Base-by-base conservation (phyloP, 768 basidiomycete genomes). In the Mycena epipterygia region DNA sequence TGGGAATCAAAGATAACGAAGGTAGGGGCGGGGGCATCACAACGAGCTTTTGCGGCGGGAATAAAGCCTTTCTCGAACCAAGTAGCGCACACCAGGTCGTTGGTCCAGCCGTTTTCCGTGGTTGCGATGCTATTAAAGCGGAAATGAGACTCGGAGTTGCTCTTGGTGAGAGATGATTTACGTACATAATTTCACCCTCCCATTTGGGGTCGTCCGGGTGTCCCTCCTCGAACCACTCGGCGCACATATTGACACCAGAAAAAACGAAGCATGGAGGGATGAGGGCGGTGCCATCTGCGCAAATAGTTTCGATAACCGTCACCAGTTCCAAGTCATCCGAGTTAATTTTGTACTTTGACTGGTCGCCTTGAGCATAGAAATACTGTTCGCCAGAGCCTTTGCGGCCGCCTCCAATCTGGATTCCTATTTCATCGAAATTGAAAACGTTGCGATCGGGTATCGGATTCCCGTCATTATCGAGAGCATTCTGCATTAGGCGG, bases 1-100 rank as follows among this genome's bases (percentile, higher is more conserved):
- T 87, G 86, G 0, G 85, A 83, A 79, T 86, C 81, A 32, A 78
- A 79, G 29, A 85, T 80, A 17, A 87, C 81, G 0, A 87, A 60
- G 42, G 83, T 81, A 12, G 73, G 75, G 19, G 78, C 76, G 33
- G 74, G 73, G 0, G 72, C 59, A 1, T 48, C 71, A 32, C 79
- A 78, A 8, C 63, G 73, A 9, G 73, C 76, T 21, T 46, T 77
- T 8, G 80, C 80, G 27, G 80, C 75, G 1, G 81, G 85, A 56
- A 86, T 76, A 68, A 86, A 87, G 25, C 41, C 53, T 16, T 81
- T 72, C 56, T 76, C 56, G 49, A 87, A 81, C 85, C 85, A 87
- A 14, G 79, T 64, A 1, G 35, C 25, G 42, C 79, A 79, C 14
- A 86, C 56, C 16, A 72, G 71, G 56, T 84, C 76, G 74, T 82